Conservation (phyloP, 768 basidiomycete species). For the Podaxis rugospora region DNA sequence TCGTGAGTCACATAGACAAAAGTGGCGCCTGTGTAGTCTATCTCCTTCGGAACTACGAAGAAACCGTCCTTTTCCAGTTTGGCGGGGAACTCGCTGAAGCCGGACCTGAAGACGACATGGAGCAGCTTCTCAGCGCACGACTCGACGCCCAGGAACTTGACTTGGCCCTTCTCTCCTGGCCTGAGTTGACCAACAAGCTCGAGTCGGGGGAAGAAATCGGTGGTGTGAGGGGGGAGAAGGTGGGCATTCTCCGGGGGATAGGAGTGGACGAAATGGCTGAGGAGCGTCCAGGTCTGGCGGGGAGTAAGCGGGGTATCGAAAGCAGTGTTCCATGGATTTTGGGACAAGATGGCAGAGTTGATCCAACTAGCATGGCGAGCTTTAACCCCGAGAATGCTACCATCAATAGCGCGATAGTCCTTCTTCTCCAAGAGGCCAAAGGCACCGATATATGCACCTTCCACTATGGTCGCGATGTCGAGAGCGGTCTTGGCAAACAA, state of each 20-base stretch:
- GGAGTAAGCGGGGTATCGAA: constrained; percentile 47
- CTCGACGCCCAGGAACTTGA: neutral
- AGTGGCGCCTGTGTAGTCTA: constrained; percentile 38
- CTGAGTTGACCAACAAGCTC: constrained; percentile 16
- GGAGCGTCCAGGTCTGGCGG: constrained; percentile 36
- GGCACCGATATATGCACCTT: constrained; percentile 57
- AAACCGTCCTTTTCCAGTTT: constrained; percentile 19
- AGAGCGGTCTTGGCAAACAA: constrained; percentile 23
- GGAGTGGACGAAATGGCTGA: constrained; percentile 40
- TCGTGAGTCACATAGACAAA: constrained; percentile 34
- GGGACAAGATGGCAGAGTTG: constrained; percentile 40
- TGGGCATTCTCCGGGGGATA: constrained; percentile 51
- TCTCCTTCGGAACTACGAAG: constrained; percentile 34
- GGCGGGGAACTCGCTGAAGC: constrained; percentile 9
- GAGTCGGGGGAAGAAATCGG: constrained; percentile 22
- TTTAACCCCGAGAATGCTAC: constrained; percentile 56
- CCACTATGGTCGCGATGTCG: constrained; percentile 51
- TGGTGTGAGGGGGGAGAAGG: constrained; percentile 27
- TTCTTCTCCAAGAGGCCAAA: constrained; percentile 39
- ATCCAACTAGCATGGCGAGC: constrained; percentile 66
- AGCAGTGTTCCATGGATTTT: constrained; percentile 52
- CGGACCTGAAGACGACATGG: constrained; percentile 6
- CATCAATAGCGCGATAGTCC: constrained; percentile 48
- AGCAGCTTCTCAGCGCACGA: neutral
- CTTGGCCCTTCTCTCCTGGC: constrained; percentile 14